Percentiles rank a stretch among this genome's conserved stretches.
Evolutionary conservation across 768 basidiomycete species (phyloP).

Genomic region (Atractiella rhizophila): DNA sequence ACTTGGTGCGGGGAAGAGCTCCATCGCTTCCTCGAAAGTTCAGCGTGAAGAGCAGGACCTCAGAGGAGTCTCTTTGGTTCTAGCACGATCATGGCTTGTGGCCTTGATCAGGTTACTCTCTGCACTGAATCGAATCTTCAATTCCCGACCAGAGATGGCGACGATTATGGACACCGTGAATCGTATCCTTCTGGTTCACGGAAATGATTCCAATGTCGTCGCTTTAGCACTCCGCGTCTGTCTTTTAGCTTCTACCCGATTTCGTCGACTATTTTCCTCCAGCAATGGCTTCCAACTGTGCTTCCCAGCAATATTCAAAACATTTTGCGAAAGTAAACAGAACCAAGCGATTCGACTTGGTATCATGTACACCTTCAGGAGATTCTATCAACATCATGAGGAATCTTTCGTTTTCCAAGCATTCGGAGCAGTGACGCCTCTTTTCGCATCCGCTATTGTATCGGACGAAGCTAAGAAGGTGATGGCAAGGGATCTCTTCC

Average conservation of each 20-base stretch:
- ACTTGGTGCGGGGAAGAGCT: background rate
- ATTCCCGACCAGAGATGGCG: constrained; percentile 41
- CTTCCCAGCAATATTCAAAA: constrained; percentile 44
- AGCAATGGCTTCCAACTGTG: constrained; percentile 48
- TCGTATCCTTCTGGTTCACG: constrained; percentile 39
- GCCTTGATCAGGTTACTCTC: constrained; percentile 45
- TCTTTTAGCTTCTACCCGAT: constrained; percentile 51
- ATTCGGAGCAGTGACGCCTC: constrained; percentile 35
- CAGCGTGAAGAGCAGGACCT: too few species aligned
- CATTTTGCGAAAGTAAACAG: constrained; percentile 37
- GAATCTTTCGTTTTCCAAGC: constrained; percentile 52
- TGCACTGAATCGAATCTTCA: constrained; percentile 44
- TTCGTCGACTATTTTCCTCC: constrained; percentile 46
- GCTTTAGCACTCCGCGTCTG: constrained; percentile 40
- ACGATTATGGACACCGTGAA: constrained; percentile 45
- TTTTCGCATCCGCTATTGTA: constrained; percentile 25
- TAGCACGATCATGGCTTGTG: constrained; percentile 43
- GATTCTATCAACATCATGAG: constrained; percentile 48
- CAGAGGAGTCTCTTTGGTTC: constrained; percentile 2
- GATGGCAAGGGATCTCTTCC: constrained; percentile 34
- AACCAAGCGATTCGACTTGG: constrained; percentile 37
- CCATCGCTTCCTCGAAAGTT: too few species aligned
- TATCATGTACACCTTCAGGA: constrained; percentile 43
- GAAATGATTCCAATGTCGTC: constrained; percentile 52
- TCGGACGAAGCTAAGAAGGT: constrained; percentile 24